Conservation (phyloP, 345 rosid genomes). For the Populus ilicifolia region DNA sequence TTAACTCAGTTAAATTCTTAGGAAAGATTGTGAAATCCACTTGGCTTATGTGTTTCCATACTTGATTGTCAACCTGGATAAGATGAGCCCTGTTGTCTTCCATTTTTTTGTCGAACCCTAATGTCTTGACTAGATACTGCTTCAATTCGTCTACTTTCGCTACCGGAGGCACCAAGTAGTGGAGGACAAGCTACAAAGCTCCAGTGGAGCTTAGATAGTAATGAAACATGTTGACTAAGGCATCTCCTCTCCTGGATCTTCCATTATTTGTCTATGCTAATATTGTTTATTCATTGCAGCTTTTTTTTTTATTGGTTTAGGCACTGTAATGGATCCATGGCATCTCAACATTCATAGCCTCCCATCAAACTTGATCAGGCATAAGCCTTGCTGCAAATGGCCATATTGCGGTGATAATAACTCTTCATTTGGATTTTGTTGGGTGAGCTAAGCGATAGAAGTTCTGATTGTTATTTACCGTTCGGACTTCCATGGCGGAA, state of each 20-base stretch:
- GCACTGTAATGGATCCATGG: neutral
- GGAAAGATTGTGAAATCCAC: neutral
- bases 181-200: slow-evolving; percentile 16
- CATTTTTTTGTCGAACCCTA: slow-evolving; percentile 26
- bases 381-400: neutral
- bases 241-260: neutral
- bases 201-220: slow-evolving; percentile 12
- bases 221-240: neutral
- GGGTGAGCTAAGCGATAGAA: neutral
- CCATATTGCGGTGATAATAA: neutral
- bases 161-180: slow-evolving; percentile 25
- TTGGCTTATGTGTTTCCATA: neutral
- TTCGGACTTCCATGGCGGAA: neutral
- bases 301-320: neutral
- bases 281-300: neutral
- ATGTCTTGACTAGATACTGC: slow-evolving; percentile 52
- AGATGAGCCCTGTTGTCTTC: neutral
- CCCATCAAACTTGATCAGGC: neutral
- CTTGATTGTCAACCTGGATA: neutral
- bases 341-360: neutral
- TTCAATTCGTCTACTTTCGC: slow-evolving; percentile 61
- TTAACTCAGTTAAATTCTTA: neutral
- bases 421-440: neutral
- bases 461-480: neutral
- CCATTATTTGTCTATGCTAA: neutral